Percentiles rank a stretch among this genome's conserved stretches.
Conservation (phyloP, 2,329 filamentous ascomycete species). For the Xylariaceae sp. region DNA sequence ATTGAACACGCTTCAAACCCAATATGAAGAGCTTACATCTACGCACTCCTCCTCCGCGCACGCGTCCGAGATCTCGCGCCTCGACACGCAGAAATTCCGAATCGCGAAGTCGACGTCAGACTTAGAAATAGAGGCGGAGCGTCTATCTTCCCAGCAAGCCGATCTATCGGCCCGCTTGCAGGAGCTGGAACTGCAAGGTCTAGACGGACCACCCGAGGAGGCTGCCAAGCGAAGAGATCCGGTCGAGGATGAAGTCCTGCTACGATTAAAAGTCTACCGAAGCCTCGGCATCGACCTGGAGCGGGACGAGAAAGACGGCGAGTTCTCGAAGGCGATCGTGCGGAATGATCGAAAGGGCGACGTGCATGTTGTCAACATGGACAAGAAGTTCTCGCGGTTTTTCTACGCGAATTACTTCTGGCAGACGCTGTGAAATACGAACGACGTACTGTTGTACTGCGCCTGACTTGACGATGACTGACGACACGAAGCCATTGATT, state of each 20-base stretch:
- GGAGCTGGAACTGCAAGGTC: conserved; percentile 83
- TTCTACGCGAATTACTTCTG: conserved; percentile 98
- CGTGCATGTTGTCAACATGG: conserved; percentile 92
- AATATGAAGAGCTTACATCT: conserved; percentile 75
- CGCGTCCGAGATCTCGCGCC: conserved; percentile 78
- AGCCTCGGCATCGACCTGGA: conserved; percentile 90
- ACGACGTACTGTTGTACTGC: not conserved
- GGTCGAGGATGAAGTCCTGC: conserved; percentile 65
- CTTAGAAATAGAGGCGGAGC: conserved; percentile 91
- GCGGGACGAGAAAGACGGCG: conserved; percentile 70
- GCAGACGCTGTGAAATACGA: conserved; percentile 68
- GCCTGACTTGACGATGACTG: conserved; percentile 1
- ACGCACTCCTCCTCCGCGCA: conserved; percentile 79
- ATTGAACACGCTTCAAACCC: conserved; percentile 72
- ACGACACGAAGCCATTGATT: conserved; percentile 1
- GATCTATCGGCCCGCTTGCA: conserved; percentile 75
- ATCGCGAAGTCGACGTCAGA: conserved; percentile 90
- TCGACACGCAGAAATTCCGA: conserved; percentile 93
- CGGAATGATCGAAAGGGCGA: conserved; percentile 85
- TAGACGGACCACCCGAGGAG: conserved; percentile 64
- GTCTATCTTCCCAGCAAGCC: conserved; percentile 77
- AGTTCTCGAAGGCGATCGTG: conserved; percentile 84
- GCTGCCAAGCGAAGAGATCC: conserved; percentile 42
- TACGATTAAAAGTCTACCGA: conserved; percentile 89
- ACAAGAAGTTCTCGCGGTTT: conserved; percentile 85